Base-by-base conservation (phyloP, 352 stramenopile genomes). In the Phytophthora pinifolia region DNA sequence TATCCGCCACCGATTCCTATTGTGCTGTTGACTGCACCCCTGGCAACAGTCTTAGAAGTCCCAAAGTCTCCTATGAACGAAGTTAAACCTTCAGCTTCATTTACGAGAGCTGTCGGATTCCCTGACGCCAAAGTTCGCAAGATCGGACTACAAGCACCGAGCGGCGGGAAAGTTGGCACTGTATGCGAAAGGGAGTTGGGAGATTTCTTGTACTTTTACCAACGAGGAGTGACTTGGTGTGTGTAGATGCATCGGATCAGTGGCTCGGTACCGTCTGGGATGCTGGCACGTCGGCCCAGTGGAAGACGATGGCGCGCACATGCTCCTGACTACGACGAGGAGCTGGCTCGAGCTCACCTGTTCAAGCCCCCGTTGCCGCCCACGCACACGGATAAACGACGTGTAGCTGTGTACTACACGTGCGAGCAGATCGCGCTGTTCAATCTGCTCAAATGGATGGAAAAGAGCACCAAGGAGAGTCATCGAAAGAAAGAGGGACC, bases 351-450 rank as follows among this genome's bases (percentile, higher is more conserved):
- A 20, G 45, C 37, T 39, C 65, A 72, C 52, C 51, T 67, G 18
- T 68, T 67, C 42, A 66, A 65, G 27, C 54, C 66, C 38, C 67
- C 67, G 37, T 29, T 73, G 34, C 54, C 31, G 22, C 72, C 71
- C 9, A 76, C 59, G 1, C 63, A 77, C 39, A 50, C 50, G 1
- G 60, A 66, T 25, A 85, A 76, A 49, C 61, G 65, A n/a, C 74
- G 80, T 37, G 72, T 86, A 10, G 74, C 76, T 1, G 72, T 77
- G 27, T 90, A 90, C 46, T 90, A 79, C 54, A 83, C 76, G 27
- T 89, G 81, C 47, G 77, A 91, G 35, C 75, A 75, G 41, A 75
- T 93, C 27, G 65, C 59, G 12, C 56, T 93, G 9, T 89, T 91
- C 46, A 89, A 88, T 48, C 51, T 90, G 42, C 67, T 83, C 43